Evolutionary conservation across 2,329 filamentous ascomycete species (phyloP).

Genomic region (Davidsoniella neocaledoniae): DNA sequence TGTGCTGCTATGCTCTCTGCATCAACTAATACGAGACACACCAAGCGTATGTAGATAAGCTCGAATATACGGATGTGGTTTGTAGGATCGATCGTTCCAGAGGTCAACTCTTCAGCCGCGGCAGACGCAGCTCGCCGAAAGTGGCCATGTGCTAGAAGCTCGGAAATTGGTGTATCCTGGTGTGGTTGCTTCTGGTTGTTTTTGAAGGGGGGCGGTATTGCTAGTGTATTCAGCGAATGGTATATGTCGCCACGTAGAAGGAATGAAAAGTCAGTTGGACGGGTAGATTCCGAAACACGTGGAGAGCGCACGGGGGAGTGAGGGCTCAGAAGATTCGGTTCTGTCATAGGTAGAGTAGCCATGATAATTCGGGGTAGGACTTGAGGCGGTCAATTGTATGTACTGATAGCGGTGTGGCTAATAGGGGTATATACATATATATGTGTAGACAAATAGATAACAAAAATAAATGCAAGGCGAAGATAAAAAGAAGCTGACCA

Average conservation of each 20-base stretch:
- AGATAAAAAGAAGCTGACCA: background rate
- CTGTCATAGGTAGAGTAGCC: constrained; percentile 11
- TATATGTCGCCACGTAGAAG: constrained; percentile 68
- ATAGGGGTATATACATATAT: background rate
- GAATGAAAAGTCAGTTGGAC: constrained; percentile 56
- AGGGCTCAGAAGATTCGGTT: constrained; percentile 8
- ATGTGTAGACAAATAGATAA: background rate
- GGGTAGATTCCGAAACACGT: constrained; percentile 16
- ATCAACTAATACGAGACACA: constrained; percentile 66
- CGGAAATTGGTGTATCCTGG: constrained; percentile 45
- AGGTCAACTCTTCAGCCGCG: constrained; percentile 44
- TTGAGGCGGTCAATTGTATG: background rate
- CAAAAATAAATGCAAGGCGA: background rate
- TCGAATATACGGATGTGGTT: constrained; percentile 54
- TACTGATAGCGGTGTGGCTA: background rate
- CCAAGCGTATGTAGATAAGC: constrained; percentile 64
- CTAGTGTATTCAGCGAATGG: constrained; percentile 54
- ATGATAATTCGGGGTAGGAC: constrained; percentile 11
- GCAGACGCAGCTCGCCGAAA: constrained; percentile 65
- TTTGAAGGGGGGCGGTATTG: constrained; percentile 49
- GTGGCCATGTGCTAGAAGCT: constrained; percentile 54
- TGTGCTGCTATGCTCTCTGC: constrained; percentile 52
- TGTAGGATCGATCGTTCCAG: constrained; percentile 30
- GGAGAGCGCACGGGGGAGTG: constrained; percentile 15
- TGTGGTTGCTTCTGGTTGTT: constrained; percentile 47